Evolutionary conservation across 2,329 filamentous ascomycete species (phyloP), one percentile per base, ranked within the genome.

Genomic region (Fusarium decemcellulare): DNA sequence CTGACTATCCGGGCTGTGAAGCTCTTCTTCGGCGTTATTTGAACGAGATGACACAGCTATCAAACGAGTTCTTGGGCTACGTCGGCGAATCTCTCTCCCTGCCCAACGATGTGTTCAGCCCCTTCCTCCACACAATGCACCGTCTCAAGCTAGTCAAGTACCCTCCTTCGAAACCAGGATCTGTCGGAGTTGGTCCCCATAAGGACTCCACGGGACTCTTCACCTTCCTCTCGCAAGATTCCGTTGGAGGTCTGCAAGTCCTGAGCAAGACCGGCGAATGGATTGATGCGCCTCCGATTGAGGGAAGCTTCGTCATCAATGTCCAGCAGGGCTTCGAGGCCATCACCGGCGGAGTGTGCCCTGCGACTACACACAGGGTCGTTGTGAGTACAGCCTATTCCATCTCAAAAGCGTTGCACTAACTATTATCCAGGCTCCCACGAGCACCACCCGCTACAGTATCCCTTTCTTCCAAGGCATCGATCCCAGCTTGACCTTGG

Each of bases 391-490:
- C 11, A 11, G 5, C 8, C 14, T 3, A 4, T 2, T 14, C 2
- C 10, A 39, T 5, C 34, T 1, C 15, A n/a, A 11, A 34, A 2
- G 11, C 32, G 6, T 34, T 27, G 2, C 34, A 14, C 12, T 48
- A n/a, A 58, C 43, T 32, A 2, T 6, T 7, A 5, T 14, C 8
- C 18, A 58, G 54, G 54, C 54, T 14, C 54, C 54, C 5, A 58
- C 54, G 6, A 58, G 54, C n/a, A 58, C 43, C 48, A 48, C 54
- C 2, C 54, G 54, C 27, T 58, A 58, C 54, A 58, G 54, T 23
- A 23, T 58, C 6, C 54, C 54, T 9, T 58, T 58, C 44, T 58
- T 58, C 27, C 54, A 58, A n/a, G 54, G 54, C n/a, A 58, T 58
- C 42, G 37, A 58, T 14, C 43, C 54, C n/a, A 58, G 27, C 36